Percentiles rank a stretch among this genome's conserved stretches.
Evolutionary conservation across 2,329 filamentous ascomycete genomes (phyloP).

Genomic region (Westerdykella ornata): DNA sequence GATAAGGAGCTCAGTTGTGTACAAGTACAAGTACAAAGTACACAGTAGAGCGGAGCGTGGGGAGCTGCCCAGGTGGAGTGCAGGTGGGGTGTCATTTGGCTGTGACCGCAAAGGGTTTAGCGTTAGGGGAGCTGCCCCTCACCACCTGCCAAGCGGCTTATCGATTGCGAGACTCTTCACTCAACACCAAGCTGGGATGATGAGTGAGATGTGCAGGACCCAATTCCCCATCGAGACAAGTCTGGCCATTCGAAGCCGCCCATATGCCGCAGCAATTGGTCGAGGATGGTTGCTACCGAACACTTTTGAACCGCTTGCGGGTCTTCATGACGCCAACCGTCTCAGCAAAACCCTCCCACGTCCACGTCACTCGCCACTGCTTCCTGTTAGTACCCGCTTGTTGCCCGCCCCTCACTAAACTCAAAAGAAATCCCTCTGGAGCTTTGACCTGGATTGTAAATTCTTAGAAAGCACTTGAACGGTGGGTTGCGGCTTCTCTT

Average conservation of each 20-base stretch:
- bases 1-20: too few relatives aligned
- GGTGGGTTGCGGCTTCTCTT: too few relatives aligned
- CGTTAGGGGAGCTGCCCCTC: too few relatives aligned
- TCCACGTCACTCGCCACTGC: slow-evolving; percentile 19
- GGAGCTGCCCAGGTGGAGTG: too few relatives aligned
- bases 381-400: background rate
- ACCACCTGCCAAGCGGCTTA: too few relatives aligned
- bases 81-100: too few relatives aligned
- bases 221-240: background rate
- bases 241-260: slow-evolving; percentile 11
- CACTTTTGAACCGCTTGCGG: background rate
- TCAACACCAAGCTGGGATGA: background rate
- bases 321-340: slow-evolving; percentile 15
- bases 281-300: background rate
- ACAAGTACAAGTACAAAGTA: too few relatives aligned
- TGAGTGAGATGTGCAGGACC: background rate
- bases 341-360: slow-evolving; percentile 6
- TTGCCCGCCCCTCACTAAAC: slow-evolving; percentile 22
- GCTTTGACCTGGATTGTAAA: slow-evolving; percentile 19
- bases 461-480: too few relatives aligned
- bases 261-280: slow-evolving; percentile 15
- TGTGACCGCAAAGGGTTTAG: too few relatives aligned
- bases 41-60: too few relatives aligned
- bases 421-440: slow-evolving; percentile 16
- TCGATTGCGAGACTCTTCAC: too few relatives aligned